Conservation (phyloP, 768 basidiomycete species). For the Panaeolus cyanescens region DNA sequence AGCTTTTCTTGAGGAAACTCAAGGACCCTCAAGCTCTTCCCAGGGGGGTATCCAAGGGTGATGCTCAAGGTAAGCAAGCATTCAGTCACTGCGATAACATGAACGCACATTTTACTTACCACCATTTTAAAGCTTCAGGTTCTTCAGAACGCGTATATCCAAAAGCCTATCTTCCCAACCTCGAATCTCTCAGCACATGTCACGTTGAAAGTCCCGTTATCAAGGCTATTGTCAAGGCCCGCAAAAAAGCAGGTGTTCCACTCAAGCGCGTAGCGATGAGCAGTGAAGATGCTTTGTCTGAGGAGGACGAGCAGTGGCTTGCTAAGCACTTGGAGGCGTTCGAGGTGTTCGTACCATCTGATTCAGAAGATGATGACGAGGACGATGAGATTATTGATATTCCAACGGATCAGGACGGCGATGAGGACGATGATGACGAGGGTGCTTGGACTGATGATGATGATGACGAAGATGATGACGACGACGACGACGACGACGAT, state of each 20-base stretch:
- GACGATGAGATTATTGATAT: not conserved
- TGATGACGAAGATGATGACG: not conserved
- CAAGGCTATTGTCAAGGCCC: not conserved
- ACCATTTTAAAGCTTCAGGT: too few species aligned
- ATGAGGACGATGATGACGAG: not conserved
- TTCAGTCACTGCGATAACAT: not conserved
- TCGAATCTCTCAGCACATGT: not conserved
- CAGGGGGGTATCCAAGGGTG: not conserved
- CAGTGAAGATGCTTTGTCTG: not conserved
- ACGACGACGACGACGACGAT: not conserved
- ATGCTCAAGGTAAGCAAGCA: not conserved
- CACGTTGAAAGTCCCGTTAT: not conserved
- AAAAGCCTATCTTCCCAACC: not conserved
- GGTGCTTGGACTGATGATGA: not conserved
- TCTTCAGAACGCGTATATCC: not conserved
- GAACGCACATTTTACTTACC: too few species aligned
- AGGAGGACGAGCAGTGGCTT: not conserved
- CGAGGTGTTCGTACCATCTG: not conserved
- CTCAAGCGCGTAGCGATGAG: not conserved
- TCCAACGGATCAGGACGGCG: not conserved
- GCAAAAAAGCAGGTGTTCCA: not conserved
- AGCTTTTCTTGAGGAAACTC: conserved; percentile 30
- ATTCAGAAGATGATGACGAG: not conserved
- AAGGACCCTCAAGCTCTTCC: conserved; percentile 15
- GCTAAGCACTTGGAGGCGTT: not conserved